Percentiles rank a stretch among this genome's conserved stretches.
Evolutionary conservation across 331 rosid genomes (phyloP).

Genomic region (Dryas integrifolia): DNA sequence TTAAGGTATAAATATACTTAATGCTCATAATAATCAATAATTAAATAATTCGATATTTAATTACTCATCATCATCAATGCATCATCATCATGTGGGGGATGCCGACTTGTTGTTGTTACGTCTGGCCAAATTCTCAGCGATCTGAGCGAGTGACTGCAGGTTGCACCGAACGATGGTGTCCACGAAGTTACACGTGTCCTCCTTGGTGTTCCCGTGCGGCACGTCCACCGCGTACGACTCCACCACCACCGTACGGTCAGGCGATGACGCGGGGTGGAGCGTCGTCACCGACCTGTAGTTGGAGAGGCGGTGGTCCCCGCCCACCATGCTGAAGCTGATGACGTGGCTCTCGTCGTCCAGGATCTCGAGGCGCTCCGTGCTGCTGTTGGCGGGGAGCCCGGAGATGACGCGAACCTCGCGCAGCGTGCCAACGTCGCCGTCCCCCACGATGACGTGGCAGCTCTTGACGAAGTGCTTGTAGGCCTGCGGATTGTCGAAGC

Average conservation of each 20-base stretch:
- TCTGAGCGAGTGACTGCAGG: constrained; percentile 77
- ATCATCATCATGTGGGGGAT: no score
- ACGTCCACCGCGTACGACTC: constrained; percentile 92
- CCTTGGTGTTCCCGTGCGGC: constrained; percentile 74
- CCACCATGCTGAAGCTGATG: constrained; percentile 79
- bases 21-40: not conserved
- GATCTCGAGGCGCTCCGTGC: constrained; percentile 86
- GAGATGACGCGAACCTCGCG: constrained; percentile 76
- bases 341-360: constrained; percentile 86
- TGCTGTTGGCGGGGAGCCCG: constrained; percentile 75
- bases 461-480: constrained; percentile 86
- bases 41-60: no score
- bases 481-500: constrained; percentile 88
- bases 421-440: constrained; percentile 76
- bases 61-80: no score
- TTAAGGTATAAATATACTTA: not conserved
- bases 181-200: constrained; percentile 74
- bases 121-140: constrained; percentile 51
- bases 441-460: constrained; percentile 76
- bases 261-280: constrained; percentile 44
- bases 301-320: constrained; percentile 79
- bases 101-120: constrained; percentile 5
- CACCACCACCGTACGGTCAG: constrained; percentile 59
- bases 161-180: constrained; percentile 91
- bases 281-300: constrained; percentile 82